Conservation (phyloP, 2,329 filamentous ascomycete genomes). For the Ophiostoma triangulosporum region DNA sequence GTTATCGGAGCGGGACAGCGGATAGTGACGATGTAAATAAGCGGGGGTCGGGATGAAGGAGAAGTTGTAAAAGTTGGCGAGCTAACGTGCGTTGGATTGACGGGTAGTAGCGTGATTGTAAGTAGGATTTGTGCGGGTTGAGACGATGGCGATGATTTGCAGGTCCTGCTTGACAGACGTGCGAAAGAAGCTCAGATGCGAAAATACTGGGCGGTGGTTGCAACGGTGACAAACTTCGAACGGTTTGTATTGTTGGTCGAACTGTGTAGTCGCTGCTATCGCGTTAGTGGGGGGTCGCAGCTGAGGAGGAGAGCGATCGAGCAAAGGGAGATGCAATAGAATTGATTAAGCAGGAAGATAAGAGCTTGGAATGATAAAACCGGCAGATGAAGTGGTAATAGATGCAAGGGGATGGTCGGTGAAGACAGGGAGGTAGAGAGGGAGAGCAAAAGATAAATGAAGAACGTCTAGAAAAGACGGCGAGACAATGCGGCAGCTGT, state of each 20-base stretch:
- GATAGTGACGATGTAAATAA: background rate
- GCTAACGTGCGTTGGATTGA: background rate
- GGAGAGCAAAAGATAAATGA: background rate
- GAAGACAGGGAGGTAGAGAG: conserved; percentile 8
- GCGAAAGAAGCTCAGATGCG: background rate
- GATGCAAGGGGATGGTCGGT: conserved; percentile 12
- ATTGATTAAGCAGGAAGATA: background rate
- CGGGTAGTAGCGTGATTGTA: background rate
- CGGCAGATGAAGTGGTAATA: background rate
- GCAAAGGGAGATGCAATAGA: background rate
- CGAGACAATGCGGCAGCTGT: conserved; percentile 1
- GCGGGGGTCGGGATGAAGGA: background rate
- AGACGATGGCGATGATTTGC: background rate
- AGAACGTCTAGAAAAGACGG: background rate
- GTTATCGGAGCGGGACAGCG: conserved; percentile 1
- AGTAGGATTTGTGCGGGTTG: background rate
- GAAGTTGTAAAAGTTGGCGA: background rate
- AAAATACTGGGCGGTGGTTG: too few species aligned
- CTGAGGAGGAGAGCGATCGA: background rate
- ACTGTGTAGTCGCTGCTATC: background rate
- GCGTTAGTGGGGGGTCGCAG: background rate
- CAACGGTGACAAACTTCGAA: background rate
- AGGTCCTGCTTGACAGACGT: background rate
- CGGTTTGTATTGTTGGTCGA: background rate
- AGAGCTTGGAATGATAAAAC: background rate